Evolutionary conservation across 768 basidiomycete genomes (phyloP).

Genomic region (Cyclocybe aegerita): DNA sequence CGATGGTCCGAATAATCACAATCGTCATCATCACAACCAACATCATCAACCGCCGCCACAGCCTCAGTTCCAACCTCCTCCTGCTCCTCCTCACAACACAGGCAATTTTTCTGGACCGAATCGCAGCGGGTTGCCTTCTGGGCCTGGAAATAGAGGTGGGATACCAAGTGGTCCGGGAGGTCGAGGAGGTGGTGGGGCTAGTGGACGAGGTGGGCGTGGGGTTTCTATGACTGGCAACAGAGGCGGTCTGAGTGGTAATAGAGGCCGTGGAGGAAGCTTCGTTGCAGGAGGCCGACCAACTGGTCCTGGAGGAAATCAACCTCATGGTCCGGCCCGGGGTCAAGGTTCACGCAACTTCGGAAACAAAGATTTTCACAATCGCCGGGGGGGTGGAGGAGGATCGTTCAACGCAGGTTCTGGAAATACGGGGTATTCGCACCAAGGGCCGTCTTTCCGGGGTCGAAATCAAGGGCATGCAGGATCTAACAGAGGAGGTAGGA

Average conservation of each 20-base stretch:
- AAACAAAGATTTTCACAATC: constrained; percentile 60
- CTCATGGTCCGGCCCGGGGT: constrained; percentile 51
- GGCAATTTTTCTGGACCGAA: constrained; percentile 34
- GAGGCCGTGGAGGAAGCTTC: constrained; percentile 42
- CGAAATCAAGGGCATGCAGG: constrained; percentile 59
- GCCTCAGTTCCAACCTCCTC: constrained; percentile 66
- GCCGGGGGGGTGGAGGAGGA: constrained; percentile 63
- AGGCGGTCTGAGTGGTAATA: constrained; percentile 37
- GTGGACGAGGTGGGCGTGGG: constrained; percentile 52
- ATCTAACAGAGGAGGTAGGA: constrained; percentile 37
- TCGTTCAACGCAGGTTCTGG: constrained; percentile 50
- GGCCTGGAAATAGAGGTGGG: constrained; percentile 29
- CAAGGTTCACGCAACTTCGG: constrained; percentile 59
- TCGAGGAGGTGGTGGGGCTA: constrained; percentile 41
- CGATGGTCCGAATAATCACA: constrained; percentile 67
- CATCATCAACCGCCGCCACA: constrained; percentile 55
- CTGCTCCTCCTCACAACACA: constrained; percentile 44
- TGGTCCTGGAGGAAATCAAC: constrained; percentile 44
- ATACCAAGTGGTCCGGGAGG: constrained; percentile 31
- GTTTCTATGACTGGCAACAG: constrained; percentile 47
- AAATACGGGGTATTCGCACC: constrained; percentile 36
- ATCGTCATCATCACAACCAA: constrained; percentile 48
- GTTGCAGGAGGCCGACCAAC: constrained; percentile 36
- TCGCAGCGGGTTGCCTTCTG: constrained; percentile 39
- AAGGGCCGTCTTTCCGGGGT: constrained; percentile 53